Base-by-base conservation (phyloP, 2,329 filamentous ascomycete species). In the Trichoderma asperellum region DNA sequence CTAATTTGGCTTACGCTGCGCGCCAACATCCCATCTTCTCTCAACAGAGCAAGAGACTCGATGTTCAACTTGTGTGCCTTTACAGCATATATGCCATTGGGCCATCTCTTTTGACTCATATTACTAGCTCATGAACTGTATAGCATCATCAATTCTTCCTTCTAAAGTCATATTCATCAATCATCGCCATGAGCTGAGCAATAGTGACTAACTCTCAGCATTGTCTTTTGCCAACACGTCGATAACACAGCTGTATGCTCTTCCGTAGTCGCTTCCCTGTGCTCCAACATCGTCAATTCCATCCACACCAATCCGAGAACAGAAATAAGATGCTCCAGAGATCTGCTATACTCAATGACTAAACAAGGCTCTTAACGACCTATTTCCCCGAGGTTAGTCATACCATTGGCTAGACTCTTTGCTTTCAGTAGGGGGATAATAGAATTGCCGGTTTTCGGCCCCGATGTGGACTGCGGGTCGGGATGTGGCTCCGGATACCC, bases 371-470 rank as follows among this genome's bases (percentile, higher is more conserved):
- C 24, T 18, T 49, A 10, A 47, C 12, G 2, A 24, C 47, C 40
- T 21, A 24, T 24, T 21, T 49, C 47, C 10, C n/a, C 47, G 47
- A 49, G 47, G 47, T 49, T 49, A 49, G 4, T 21, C 47, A 24
- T 49, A 49, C 12, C 47, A 49, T 49, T 49, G 47, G 47, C n/a
- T 4, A 5, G 47, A 49, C 10, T 49, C 40, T n/a, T 43, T 49
- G 7, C 21, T 21, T 43, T 4, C 2, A 43, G 12, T 21, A 59
- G 32, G 14, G 35, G 32, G 21, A 65, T 55, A 40, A 57, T 47
- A 24, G 24, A 69, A 61, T 32, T 68, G 65, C 65, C 65, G 65
- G 65, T 60, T 68, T 68, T 68, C 65, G 65, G 65, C 56, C 65
- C 65, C 65, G 65, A 68, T 43, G 43, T 68, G 65, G 43, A 55